These are phyloP conservation scores for Pyronema domesticum DNA, from an alignment of 495 filamentous ascomycete species.

Conservation along the genomic window DNA sequence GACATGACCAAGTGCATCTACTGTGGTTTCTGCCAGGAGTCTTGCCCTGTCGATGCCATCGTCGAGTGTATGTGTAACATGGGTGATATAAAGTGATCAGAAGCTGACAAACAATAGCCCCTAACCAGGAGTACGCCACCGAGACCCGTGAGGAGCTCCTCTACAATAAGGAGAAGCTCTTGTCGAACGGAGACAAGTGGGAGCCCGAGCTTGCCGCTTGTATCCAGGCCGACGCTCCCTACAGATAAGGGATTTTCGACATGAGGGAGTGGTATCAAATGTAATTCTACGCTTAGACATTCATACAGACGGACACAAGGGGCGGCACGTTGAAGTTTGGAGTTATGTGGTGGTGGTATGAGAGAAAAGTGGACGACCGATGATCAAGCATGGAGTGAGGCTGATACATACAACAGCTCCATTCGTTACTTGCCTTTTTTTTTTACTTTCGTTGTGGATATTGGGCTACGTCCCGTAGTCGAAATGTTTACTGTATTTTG, in stretches of 20 bases:
- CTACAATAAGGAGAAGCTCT: slow-evolving; percentile 76
- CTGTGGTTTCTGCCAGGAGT: slow-evolving; percentile 98
- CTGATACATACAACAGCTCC: neutral
- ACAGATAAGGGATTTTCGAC: slow-evolving; percentile 40
- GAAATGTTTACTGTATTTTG: neutral
- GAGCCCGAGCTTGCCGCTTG: slow-evolving; percentile 88
- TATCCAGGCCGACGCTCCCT: slow-evolving; percentile 74
- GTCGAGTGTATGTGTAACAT: slow-evolving; percentile 50
- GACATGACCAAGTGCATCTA: slow-evolving; percentile 99
- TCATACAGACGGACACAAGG: neutral
- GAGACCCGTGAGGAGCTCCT: slow-evolving; percentile 93
- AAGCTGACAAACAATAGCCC: slow-evolving; percentile 30
- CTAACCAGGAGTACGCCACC: slow-evolving; percentile 94
- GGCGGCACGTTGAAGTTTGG: no score
- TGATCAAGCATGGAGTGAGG: neutral
- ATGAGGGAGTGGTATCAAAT: neutral
- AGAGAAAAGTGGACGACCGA: neutral
- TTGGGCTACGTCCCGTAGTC: neutral
- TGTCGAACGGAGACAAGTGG: slow-evolving; percentile 38
- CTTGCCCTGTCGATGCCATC: slow-evolving; percentile 94
- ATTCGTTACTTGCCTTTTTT: neutral
- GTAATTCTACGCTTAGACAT: neutral
- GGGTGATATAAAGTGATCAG: neutral
- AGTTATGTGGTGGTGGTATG: neutral
- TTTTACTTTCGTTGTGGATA: slow-evolving; percentile 3